phyloP scores from a whole-genome alignment of 2,329 filamentous ascomycete species.

The Pochonia chlamydosporia region DNA sequence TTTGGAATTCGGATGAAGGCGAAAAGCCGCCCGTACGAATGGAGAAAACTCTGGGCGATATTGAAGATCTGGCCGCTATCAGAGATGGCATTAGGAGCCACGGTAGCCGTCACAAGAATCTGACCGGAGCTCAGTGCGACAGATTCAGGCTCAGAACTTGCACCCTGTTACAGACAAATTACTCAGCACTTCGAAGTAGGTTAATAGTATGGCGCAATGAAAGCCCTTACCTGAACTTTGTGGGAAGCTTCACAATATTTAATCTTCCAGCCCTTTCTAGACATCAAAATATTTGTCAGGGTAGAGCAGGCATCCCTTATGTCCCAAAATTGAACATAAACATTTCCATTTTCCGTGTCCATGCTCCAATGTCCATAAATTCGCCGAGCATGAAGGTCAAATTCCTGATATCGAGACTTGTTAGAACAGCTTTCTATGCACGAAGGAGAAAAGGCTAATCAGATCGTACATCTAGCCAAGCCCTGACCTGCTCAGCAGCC shows the following conservation, averaged over 20 bases:
- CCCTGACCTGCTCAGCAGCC: constrained; percentile 31
- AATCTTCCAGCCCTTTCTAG: constrained; percentile 38
- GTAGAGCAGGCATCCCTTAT: constrained; percentile 52
- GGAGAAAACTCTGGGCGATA: constrained; percentile 28
- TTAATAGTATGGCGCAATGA: neutral
- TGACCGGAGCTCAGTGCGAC: constrained; percentile 17
- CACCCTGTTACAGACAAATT: neutral
- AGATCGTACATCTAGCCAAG: constrained; percentile 39
- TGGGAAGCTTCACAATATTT: constrained; percentile 16
- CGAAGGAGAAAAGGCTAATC: too few species aligned
- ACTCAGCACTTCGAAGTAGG: neutral
- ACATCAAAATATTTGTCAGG: constrained; percentile 37
- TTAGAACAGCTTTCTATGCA: neutral
- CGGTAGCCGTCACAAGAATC: constrained; percentile 20
- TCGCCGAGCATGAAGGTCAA: constrained; percentile 25
- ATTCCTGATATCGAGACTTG: constrained; percentile 25
- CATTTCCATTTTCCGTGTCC: constrained; percentile 30
- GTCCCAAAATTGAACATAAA: constrained; percentile 54
- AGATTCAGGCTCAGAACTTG: neutral
- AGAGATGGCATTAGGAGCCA: constrained; percentile 11
- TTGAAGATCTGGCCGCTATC: constrained; percentile 30
- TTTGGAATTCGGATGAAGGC: constrained; percentile 40
- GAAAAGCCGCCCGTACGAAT: constrained; percentile 44
- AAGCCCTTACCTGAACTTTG: constrained; percentile 1
- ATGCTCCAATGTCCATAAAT: constrained; percentile 33